Conservation (phyloP, 352 stramenopile genomes). For the Achlya hypogyna region DNA sequence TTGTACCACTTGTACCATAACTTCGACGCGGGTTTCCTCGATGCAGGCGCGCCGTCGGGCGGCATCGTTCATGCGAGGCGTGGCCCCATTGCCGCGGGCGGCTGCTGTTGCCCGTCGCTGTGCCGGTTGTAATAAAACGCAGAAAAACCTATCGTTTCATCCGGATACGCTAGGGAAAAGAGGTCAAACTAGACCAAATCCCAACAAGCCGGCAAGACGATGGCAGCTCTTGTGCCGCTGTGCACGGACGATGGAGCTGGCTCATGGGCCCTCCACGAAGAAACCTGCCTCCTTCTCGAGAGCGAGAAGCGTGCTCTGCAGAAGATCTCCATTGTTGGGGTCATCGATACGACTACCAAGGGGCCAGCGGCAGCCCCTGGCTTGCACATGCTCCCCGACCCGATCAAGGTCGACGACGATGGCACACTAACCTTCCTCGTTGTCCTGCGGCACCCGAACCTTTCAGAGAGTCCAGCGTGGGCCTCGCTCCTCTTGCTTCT, state of each 20-base stretch:
- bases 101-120: too few species aligned
- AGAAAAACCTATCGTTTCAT: too few species aligned
- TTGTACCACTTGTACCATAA: too few species aligned
- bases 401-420: slow-evolving; percentile 11
- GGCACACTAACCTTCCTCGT: slow-evolving; percentile 5
- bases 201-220: neutral
- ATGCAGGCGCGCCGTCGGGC: too few species aligned
- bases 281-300: neutral
- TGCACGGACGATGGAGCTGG: neutral
- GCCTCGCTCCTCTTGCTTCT: neutral
- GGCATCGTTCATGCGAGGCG: too few species aligned
- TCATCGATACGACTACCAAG: neutral
- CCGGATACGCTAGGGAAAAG: too few species aligned
- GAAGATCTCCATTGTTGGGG: neutral
- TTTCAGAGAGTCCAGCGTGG: neutral
- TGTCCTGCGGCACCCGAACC: neutral
- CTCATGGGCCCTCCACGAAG: neutral
- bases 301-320: neutral
- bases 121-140: too few species aligned
- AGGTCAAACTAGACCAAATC: too few species aligned
- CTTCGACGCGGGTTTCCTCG: too few species aligned
- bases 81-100: too few species aligned
- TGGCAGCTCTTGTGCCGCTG: neutral
- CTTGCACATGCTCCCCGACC: neutral
- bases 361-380: too few species aligned